Conservation (phyloP, 1,284 basidiomycete species). For the Austroboletus novae-zelandiae region DNA sequence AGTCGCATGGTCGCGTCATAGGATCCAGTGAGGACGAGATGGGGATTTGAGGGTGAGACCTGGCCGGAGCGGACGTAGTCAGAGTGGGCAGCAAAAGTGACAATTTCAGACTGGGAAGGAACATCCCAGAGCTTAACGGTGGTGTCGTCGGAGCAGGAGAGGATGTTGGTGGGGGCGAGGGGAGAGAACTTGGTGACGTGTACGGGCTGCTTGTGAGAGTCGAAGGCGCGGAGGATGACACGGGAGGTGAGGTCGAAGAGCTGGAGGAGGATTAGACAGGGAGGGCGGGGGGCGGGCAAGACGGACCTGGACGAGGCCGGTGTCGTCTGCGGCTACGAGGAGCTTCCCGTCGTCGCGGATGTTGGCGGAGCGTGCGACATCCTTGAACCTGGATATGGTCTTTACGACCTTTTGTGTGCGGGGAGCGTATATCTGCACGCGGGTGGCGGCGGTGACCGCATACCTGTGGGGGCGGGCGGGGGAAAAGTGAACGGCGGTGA, state of each 20-base stretch:
- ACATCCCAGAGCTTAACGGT: conserved; percentile 96
- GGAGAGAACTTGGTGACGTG: conserved; percentile 93
- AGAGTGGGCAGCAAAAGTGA: conserved; percentile 81
- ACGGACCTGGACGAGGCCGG: conserved; percentile 84
- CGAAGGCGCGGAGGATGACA: conserved; percentile 90
- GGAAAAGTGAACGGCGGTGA: conserved; percentile 90
- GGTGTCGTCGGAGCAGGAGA: conserved; percentile 96
- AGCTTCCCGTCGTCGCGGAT: conserved; percentile 94
- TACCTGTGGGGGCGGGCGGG: conserved; percentile 85
- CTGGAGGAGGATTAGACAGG: conserved; percentile 37
- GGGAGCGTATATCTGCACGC: conserved; percentile 95
- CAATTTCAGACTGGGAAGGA: conserved; percentile 80
- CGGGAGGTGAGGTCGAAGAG: conserved; percentile 95
- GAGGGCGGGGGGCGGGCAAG: conserved; percentile 1
- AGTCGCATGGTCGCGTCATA: conserved; percentile 93
- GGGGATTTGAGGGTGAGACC: conserved; percentile 80
- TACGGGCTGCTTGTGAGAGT: conserved; percentile 92
- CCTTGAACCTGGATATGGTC: conserved; percentile 96
- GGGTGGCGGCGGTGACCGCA: conserved; percentile 92
- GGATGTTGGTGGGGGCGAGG: conserved; percentile 75
- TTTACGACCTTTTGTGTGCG: conserved; percentile 94
- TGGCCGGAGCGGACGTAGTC: conserved; percentile 96
- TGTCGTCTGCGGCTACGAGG: conserved; percentile 93
- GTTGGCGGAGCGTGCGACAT: conserved; percentile 85
- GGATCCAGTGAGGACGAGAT: conserved; percentile 87